Evolutionary conservation across 495 filamentous ascomycete genomes (phyloP), one percentile per base, ranked within the genome.

Genomic region (Penicilliopsis zonata): DNA sequence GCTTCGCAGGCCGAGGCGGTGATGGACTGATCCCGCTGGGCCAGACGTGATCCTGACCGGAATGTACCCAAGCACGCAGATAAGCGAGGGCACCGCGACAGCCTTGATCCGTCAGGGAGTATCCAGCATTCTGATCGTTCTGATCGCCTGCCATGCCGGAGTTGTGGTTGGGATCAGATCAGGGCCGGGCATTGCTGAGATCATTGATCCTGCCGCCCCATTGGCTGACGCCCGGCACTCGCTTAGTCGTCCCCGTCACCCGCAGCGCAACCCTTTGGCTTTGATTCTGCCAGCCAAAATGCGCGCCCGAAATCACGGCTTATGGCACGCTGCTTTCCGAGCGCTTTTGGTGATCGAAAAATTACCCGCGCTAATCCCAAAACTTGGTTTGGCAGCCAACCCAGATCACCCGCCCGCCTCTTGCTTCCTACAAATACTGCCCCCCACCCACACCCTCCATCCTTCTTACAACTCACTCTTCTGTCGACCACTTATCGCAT

Each of bases 361-460:
- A 30, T n/a, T n/a, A 36, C 41, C 25, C 24, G 35, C 39, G 38
- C 33, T 51, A 42, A 50, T 43, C 27, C 43, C 46, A 35, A 38
- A 30, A 31, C 27, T 42, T 40, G 26, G 13, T 20, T 52, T 38
- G 50, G 49, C 47, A 23, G 47, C 32, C 33, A 46, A 37, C 36
- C 46, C 44, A 61, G 61, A 67, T 67, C 62, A 64, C 50, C 44
- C 47, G 38, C 41, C 51, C 53, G 33, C 47, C 37, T 42, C 34
- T 41, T 44, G 40, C 44, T 53, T 49, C 47, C 57, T 67, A 65
- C 61, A 65, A 65, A 67, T 65, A 67, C 59, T 54, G 46, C 48
- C 53, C 57, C 59, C 61, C 59, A 54, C 59, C 63, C 65, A 41
- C 46, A 49, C 51, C 46, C 56, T 62, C 55, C 65, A 49, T 63